Base-by-base conservation (phyloP, 2,329 filamentous ascomycete species). In the Pestalotiopsis fici region DNA sequence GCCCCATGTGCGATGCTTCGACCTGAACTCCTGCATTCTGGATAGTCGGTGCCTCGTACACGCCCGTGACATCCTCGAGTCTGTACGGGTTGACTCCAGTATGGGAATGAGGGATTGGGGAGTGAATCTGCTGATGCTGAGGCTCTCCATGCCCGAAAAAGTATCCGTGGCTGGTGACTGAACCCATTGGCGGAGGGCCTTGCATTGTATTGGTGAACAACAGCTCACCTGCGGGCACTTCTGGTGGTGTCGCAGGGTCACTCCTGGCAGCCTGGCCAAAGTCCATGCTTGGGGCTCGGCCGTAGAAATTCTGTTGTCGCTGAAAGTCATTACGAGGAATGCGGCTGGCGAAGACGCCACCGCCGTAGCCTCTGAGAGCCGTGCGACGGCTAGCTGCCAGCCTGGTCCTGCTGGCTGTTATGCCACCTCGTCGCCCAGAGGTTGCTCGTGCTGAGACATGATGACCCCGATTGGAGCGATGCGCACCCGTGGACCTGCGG, bases 341-440 rank as follows among this genome's bases (percentile, higher is more conserved):
- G 47, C 63, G 65, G 21, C 67, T 54, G 28, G n/a, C 59, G n/a
- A 59, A 23, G 15, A 59, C n/a, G 37, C 67, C 59, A 47, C 67
- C 59, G 28, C 66, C 59, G 13, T 66, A 65, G 62, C 54, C 67
- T 62, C 65, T 31, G 23, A 63, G 15, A 63, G 70, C 55, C 54
- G 67, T 21, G 31, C 31, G 31, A 3, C 67, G 70, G 12, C 55
- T 70, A 47, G 68, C 66, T n/a, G 71, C 72, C 13, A 70, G 66
- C 37, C 72, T 72, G 43, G 72, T 71, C 54, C 69, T 73, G 61
- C 72, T 74, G 37, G 75, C 71, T 11, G 68, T 68, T 9, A 72
- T 66, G 11, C 74, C 75, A 21, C 75, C 75, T 66, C 74, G 76
- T 43, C 74, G 73, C 13, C 74, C 74, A 7, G 73, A 74, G 4